These are phyloP conservation scores for Aspergillus tanneri DNA, from an alignment of 2,329 filamentous ascomycete species.

Conservation along the genomic window DNA sequence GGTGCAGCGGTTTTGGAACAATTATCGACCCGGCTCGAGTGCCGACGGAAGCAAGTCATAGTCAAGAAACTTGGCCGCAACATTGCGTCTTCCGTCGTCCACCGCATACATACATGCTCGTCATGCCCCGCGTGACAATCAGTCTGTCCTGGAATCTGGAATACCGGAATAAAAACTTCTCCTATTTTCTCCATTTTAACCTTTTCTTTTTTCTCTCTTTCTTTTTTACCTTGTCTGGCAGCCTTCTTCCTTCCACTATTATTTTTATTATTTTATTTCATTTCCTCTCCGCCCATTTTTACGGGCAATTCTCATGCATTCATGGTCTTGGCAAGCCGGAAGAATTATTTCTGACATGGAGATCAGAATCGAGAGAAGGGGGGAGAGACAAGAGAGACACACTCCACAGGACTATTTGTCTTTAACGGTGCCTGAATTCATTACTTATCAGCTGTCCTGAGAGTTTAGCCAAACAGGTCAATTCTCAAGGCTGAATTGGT, in stretches of 20 bases:
- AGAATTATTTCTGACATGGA: too few species aligned
- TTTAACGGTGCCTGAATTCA: too few species aligned
- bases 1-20: conserved; percentile 59
- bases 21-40: conserved; percentile 27
- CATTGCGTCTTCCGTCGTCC: conserved; percentile 1
- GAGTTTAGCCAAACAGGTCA: too few species aligned
- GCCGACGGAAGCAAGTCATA: conserved; percentile 27
- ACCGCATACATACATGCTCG: conserved; percentile 3
- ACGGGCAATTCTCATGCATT: too few species aligned
- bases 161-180: background rate
- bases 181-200: background rate
- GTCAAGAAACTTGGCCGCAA: conserved; percentile 1
- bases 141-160: background rate
- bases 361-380: too few species aligned
- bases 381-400: too few species aligned
- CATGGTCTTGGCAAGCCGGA: too few species aligned
- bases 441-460: too few species aligned
- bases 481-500: too few species aligned
- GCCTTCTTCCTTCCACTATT: background rate
- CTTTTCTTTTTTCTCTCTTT: background rate
- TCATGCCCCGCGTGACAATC: background rate
- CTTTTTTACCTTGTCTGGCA: background rate
- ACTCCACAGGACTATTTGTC: too few species aligned
- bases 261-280: background rate
- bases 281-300: background rate